Conservation (phyloP, 768 basidiomycete genomes). For the Hypholoma sublateritium region DNA sequence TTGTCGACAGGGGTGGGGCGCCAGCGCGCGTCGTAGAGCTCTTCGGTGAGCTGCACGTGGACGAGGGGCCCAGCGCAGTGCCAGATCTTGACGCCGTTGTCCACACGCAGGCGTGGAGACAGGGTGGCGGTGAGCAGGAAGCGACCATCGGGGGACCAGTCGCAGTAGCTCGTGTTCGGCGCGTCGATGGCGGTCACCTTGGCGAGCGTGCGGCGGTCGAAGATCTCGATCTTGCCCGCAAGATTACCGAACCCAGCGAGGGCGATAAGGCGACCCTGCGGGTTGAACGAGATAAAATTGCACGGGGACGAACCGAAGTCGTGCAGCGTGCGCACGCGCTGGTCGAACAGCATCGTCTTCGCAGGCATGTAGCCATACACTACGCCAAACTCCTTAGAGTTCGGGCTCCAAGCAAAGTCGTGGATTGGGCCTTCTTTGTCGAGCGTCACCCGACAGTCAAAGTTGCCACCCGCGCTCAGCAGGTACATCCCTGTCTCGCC, state of each 20-base stretch:
- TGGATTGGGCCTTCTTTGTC: conserved; percentile 99
- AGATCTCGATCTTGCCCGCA: conserved; percentile 90
- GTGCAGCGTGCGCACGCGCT: conserved; percentile 81
- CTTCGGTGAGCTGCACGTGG: conserved; percentile 79
- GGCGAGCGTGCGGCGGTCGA: conserved; percentile 82
- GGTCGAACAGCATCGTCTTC: conserved; percentile 88
- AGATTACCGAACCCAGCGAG: conserved; percentile 97
- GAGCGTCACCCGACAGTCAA: conserved; percentile 83
- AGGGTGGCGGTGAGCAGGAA: conserved; percentile 94
- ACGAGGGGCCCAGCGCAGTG: conserved; percentile 88
- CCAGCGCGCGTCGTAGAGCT: conserved; percentile 90
- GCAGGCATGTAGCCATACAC: conserved; percentile 99
- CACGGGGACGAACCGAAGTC: conserved; percentile 89
- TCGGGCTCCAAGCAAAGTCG: conserved; percentile 95
- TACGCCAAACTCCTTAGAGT: conserved; percentile 94
- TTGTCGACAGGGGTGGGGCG: conserved; percentile 69
- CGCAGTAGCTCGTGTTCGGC: conserved; percentile 90
- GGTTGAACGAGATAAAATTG: conserved; percentile 94
- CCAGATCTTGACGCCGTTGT: conserved; percentile 97
- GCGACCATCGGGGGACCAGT: conserved; percentile 93
- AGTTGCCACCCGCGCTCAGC: conserved; percentile 88
- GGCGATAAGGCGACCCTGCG: conserved; percentile 85
- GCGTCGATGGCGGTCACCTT: conserved; percentile 85
- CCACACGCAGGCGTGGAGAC: conserved; percentile 93
- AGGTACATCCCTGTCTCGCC: conserved; percentile 96